Conservation (phyloP, 805 yeast species). For the Grigorovia humatica region DNA sequence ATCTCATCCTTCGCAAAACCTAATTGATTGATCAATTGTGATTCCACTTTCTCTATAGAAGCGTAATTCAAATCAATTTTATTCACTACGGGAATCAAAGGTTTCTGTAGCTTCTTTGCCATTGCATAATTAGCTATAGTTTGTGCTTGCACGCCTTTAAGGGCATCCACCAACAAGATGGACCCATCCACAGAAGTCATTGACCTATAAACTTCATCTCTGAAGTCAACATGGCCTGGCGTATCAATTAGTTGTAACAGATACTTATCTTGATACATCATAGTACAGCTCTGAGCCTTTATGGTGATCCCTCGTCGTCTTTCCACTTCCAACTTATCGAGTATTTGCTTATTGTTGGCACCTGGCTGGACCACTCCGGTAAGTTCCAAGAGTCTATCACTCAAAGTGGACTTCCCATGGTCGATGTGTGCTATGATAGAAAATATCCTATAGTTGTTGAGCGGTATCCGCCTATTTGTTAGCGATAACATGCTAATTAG, state of each 20-base stretch:
- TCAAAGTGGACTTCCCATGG: constrained; percentile 77
- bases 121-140: constrained; percentile 94
- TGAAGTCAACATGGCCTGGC: constrained; percentile 95
- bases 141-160: constrained; percentile 96
- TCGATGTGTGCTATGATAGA: constrained; percentile 96
- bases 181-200: constrained; percentile 98
- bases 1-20: constrained; percentile 68
- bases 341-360: constrained; percentile 56
- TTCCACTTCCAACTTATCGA: constrained; percentile 89
- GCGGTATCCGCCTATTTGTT: constrained; percentile 42
- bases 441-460: constrained; percentile 76
- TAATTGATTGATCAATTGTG: constrained; percentile 64
- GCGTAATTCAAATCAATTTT: constrained; percentile 81
- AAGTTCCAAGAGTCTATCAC: constrained; percentile 77
- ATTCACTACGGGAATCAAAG: constrained; percentile 79
- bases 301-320: constrained; percentile 94
- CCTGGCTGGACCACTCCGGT: constrained; percentile 82
- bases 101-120: constrained; percentile 77
- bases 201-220: constrained; percentile 79
- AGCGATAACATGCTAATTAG: background rate
- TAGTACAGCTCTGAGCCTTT: constrained; percentile 92
- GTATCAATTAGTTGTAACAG: constrained; percentile 87
- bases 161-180: constrained; percentile 77
- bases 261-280: constrained; percentile 78
- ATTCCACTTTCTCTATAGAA: constrained; percentile 67